Base-by-base conservation (phyloP, 176 grass and related monocot genomes). In the Stipa capillata region DNA sequence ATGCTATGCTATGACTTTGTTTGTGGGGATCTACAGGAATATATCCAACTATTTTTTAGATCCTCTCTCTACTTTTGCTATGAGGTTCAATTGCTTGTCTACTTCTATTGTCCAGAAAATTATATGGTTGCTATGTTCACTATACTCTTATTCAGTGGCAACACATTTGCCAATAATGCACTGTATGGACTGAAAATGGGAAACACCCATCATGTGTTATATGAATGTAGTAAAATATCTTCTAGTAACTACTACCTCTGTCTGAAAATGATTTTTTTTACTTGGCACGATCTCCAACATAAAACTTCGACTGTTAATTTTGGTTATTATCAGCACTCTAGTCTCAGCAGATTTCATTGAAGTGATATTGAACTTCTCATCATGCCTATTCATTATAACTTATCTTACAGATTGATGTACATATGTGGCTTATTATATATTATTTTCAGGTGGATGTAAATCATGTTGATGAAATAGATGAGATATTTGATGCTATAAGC, bases 401-500 rank as follows among this genome's bases (percentile, higher is more conserved):
- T 67, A 29, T 4, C 17, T 84, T 48, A 36, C 8, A 67, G 15
- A 39, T 57, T 58, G 39, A 48, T 86, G 59, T 53, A 11, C 37
- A 43, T 62, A 52, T 15, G 16, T 73, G 18, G 35, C 50, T 86
- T 73, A 61, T 87, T 53, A 65, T 83, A n/a, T 58, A 45, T 74
- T 49, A 50, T 64, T 79, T 84, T 73, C 77, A 98, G 95, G 95
- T 98, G 55, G 95, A 98, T 77, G 72, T 98, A 72, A 94, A 98
- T 89, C 92, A 98, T 87, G 92, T 89, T 40, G 89, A 83, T 83
- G 92, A 94, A 86, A 94, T 94, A 85, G 95, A 98, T 81, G 95
- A 98, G 78, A 98, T 98, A 77, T 98, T 98, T 85, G 92, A 98
- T 90, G 95, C 90, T 85, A 98, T 98, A 88, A 98, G 95, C 92